Base-by-base conservation (phyloP, 1,284 basidiomycete species). In the Thecaphora thlaspeos region DNA sequence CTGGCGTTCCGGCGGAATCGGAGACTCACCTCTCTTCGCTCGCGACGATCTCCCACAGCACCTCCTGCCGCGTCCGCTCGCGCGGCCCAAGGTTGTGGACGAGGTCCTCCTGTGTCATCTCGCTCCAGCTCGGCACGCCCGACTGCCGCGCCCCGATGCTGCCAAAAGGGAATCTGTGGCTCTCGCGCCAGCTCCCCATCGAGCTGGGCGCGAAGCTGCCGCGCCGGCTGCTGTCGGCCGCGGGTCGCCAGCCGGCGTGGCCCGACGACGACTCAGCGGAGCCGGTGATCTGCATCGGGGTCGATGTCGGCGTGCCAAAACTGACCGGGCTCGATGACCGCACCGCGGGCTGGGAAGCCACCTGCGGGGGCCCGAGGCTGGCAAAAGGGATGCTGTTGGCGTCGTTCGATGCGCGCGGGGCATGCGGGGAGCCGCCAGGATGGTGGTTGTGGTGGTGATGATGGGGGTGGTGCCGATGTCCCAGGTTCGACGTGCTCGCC, bases 21-120 rank as follows among this genome's bases (percentile, higher is more conserved):
- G 37, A 45, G 26, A 83, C 83, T 72, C 73, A 91, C 89, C 92
- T 84, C 78, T 97, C 93, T 80, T 97, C 94, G 70, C 90, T 92
- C 37, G 90, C 89, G 42, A 98, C 93, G 68, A 98, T 97, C 81
- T 98, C 94, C 84, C 92, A 96, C 30, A 98, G 80, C 3, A 97
- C 94, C 81, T 98, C 94, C 78, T 97, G 94, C 46, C 94, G 84
- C 26, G 91, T 96, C 46, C 94, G 85, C 78, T 98, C 94, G 52
- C 92, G 84, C 21, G 90, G 87, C 19, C 91, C 90, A 19, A 98
- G 82, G 75, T 98, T 94, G 39, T 87, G 87, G 9, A 97, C 91
- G 28, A 98, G 84, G 76, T 98, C 94, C 53, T 91, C 89, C 76
- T 95, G 90, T 9, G 92, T 91, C 72, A 89, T 89, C 78, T 96